phyloP scores from a whole-genome alignment of 2,329 filamentous ascomycete genomes.

The Ophiobolus disseminans region DNA sequence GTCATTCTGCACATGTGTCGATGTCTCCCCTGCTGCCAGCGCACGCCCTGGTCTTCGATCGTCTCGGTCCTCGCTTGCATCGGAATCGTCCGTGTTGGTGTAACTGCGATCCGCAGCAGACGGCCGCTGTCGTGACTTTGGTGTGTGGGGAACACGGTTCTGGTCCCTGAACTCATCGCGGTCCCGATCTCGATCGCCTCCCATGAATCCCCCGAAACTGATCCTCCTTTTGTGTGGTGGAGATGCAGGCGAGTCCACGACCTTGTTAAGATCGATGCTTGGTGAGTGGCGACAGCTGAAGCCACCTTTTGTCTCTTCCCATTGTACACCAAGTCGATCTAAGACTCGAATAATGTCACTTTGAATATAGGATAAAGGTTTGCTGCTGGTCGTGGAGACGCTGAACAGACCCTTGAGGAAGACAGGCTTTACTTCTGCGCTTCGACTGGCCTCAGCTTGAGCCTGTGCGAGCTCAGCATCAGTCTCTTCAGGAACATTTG shows the following conservation, averaged over 20 bases:
- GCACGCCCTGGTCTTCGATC: conserved; percentile 45
- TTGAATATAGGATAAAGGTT: conserved; percentile 84
- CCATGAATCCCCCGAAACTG: conserved; percentile 77
- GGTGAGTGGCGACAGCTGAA: conserved; percentile 89
- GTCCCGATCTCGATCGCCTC: conserved; percentile 60
- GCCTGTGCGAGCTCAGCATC: conserved; percentile 73
- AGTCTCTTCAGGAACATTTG: conserved; percentile 89
- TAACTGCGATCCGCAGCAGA: conserved; percentile 71
- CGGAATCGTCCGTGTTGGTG: conserved; percentile 85
- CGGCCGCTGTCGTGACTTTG: conserved; percentile 54
- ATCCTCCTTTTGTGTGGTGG: conserved; percentile 74
- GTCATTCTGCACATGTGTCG: conserved; percentile 89
- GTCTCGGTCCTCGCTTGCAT: conserved; percentile 70
- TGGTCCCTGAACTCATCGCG: conserved; percentile 75
- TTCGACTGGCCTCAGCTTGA: conserved; percentile 60
- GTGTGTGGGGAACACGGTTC: conserved; percentile 59
- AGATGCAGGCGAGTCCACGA: conserved; percentile 62
- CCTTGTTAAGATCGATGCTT: conserved; percentile 84
- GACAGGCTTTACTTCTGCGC: conserved; percentile 87
- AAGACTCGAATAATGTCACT: conserved; percentile 90
- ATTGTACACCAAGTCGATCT: conserved; percentile 87
- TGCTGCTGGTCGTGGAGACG: conserved; percentile 93
- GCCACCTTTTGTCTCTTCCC: conserved; percentile 88
- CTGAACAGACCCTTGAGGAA: conserved; percentile 97
- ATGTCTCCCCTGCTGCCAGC: conserved; percentile 79